Evolutionary conservation across 805 yeast genomes (phyloP), one percentile per base, ranked within the genome.

Genomic region (Starmera amethionina): DNA sequence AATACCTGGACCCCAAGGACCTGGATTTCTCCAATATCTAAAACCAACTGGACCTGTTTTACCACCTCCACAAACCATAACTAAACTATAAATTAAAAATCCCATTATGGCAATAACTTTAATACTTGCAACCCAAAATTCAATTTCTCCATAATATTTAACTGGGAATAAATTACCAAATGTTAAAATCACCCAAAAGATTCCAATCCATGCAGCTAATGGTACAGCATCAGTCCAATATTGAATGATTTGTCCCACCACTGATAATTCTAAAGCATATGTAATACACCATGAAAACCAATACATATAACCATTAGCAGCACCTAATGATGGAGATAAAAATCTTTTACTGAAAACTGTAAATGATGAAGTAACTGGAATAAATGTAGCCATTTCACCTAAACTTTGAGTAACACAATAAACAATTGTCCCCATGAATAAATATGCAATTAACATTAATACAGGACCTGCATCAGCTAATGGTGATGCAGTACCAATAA

Each of bases 231-330:
- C 58, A 4, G 86, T 81, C 89, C 89, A 82, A 47, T 65, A 77
- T 46, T 70, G 55, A 38, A 72, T 67, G 43, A 81, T 68, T 55
- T 79, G 84, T 22, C 87, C 87, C 30, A 81, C 76, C 29, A 81
- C 78, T 5, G 84, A 77, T 42, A 82, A 62, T 58, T 82, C 90
- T 48, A 82, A 66, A 8, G 90, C 85, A 59, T 77, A 80, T 0
- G 89, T 82, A 44, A 81, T 72, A 39, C 82, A 78, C 86, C 87
- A 82, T 9, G 82, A 73, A 57, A 80, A 79, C 83, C 86, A 80
- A 57, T 82, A 82, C 63, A 74, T 64, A 70, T 82, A 80, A 40
- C 84, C 83, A 43, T 74, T 76, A 28, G 87, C 78, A 34, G 78
- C 82, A 42, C 89, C 90, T 32, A 79, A 57, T 8, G 88, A 75